Conservation (phyloP, 371 early-diverging fungal genomes). For the Apophysomyces elegans region DNA sequence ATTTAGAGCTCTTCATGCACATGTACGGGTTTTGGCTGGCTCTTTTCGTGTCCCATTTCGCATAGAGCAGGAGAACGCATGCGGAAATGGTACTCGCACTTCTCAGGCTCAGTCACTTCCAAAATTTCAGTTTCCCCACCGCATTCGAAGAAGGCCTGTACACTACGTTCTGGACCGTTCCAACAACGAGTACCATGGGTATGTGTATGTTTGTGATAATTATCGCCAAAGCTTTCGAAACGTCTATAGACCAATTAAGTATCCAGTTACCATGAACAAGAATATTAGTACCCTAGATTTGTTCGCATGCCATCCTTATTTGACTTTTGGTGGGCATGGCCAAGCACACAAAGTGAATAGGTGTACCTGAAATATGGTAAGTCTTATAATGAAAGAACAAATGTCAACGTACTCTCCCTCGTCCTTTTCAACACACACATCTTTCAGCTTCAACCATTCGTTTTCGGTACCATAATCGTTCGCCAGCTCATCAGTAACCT, state of each 20-base stretch:
- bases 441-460: constrained; percentile 66
- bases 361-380: constrained; percentile 57
- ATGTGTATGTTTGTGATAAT: constrained; percentile 66
- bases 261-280: constrained; percentile 2
- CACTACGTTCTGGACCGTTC: constrained; percentile 89
- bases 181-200: constrained; percentile 84
- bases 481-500: constrained; percentile 47
- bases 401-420: constrained; percentile 70
- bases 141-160: constrained; percentile 61
- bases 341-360: constrained; percentile 85
- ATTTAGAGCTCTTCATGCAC: constrained; percentile 13
- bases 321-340: constrained; percentile 73
- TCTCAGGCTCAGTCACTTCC: constrained; percentile 85
- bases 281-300: constrained; percentile 70
- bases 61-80: constrained; percentile 85
- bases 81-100: constrained; percentile 86
- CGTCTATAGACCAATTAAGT: constrained; percentile 25
- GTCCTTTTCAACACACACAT: constrained; percentile 71
- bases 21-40: constrained; percentile 1
- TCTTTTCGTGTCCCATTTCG: constrained; percentile 6
- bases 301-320: constrained; percentile 60
- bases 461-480: constrained; percentile 66
- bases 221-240: constrained; percentile 35
- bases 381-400: neutral
- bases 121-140: constrained; percentile 70